These are phyloP conservation scores for Alternaria rosae DNA, from an alignment of 2,329 filamentous ascomycete species.

Conservation along the genomic window DNA sequence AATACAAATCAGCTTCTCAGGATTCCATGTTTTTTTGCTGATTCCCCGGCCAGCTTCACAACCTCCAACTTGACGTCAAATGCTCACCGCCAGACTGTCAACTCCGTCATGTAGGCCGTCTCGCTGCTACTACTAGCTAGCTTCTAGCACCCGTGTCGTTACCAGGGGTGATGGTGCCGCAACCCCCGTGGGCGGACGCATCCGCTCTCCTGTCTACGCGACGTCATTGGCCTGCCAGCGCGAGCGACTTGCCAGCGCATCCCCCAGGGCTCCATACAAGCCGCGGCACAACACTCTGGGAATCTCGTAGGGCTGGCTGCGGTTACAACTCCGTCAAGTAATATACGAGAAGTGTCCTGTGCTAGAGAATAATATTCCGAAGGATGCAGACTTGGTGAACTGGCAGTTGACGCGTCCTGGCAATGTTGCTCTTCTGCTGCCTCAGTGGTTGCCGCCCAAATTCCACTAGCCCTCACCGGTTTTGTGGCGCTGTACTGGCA, in stretches of 20 bases:
- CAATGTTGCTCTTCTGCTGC: neutral
- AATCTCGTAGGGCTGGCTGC: constrained; percentile 22
- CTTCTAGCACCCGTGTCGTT: constrained; percentile 19
- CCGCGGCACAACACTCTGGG: constrained; percentile 6
- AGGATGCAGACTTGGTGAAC: constrained; percentile 21
- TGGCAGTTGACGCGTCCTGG: constrained; percentile 20
- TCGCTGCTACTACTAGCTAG: constrained; percentile 2
- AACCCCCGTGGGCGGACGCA: constrained; percentile 18
- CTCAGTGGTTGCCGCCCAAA: constrained; percentile 6
- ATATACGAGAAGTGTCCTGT: constrained; percentile 1
- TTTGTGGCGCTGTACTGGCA: constrained; percentile 1
- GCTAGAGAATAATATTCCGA: neutral
- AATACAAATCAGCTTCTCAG: neutral
- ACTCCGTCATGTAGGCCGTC: constrained; percentile 9
- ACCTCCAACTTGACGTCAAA: neutral
- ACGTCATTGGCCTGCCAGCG: constrained; percentile 22
- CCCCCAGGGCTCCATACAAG: constrained; percentile 19
- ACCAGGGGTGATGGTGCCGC: constrained; percentile 24
- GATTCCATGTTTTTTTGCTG: neutral
- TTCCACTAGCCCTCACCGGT: constrained; percentile 15
- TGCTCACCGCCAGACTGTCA: constrained; percentile 14
- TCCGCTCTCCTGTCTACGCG: constrained; percentile 15
- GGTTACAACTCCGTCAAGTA: constrained; percentile 19
- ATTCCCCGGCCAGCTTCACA: neutral
- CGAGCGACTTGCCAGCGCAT: constrained; percentile 40